Evolutionary conservation across 2,329 filamentous ascomycete species (phyloP).

Genomic region (Ceratocystis albifundus): DNA sequence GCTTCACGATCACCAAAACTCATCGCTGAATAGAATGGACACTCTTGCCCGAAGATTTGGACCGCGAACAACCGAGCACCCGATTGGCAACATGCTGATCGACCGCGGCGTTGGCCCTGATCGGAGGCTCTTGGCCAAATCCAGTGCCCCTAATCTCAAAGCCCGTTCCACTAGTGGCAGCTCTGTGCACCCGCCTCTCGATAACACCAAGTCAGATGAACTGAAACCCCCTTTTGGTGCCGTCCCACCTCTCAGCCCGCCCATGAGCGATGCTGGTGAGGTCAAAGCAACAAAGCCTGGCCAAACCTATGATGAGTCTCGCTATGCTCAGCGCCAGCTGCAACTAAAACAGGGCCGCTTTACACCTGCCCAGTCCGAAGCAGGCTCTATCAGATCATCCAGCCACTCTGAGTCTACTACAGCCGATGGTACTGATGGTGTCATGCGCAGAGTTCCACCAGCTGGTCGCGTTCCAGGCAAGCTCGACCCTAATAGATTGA

Average conservation of each 20-base stretch:
- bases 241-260: constrained; percentile 37
- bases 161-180: constrained; percentile 18
- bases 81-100: constrained; percentile 34
- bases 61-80: constrained; percentile 43
- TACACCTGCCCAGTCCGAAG: constrained; percentile 39
- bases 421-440: constrained; percentile 1
- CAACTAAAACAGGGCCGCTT: constrained; percentile 68
- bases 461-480: constrained; percentile 20
- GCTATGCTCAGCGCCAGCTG: constrained; percentile 69
- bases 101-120: constrained; percentile 37
- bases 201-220: constrained; percentile 26
- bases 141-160: constrained; percentile 55
- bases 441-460: constrained; percentile 3
- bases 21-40: constrained; percentile 67
- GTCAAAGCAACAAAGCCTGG: constrained; percentile 65
- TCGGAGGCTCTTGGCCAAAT: constrained; percentile 40
- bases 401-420: constrained; percentile 17
- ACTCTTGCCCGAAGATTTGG: constrained; percentile 54
- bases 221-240: constrained; percentile 29
- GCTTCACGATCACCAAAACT: constrained; percentile 66
- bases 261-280: constrained; percentile 65
- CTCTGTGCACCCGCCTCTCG: constrained; percentile 17
- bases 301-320: constrained; percentile 70
- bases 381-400: constrained; percentile 15
- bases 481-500: constrained; percentile 26